These are phyloP conservation scores for Cercospora nicotianae DNA, from an alignment of 2,329 filamentous ascomycete genomes.

Conservation along the genomic window DNA sequence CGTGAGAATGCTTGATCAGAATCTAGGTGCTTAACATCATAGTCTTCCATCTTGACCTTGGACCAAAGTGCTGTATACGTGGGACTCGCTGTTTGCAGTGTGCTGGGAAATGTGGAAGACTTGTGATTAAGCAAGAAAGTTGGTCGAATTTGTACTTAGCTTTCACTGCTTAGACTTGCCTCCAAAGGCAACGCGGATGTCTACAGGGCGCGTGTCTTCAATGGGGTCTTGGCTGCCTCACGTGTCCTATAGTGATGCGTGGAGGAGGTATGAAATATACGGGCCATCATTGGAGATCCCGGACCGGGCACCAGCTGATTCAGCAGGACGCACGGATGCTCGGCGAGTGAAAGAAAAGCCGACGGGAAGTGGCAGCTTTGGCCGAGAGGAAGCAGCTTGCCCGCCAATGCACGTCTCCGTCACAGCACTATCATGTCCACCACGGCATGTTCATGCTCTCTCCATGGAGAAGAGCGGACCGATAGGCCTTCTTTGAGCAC, in stretches of 20 bases:
- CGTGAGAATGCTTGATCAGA: conserved; percentile 16
- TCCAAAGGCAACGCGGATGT: conserved; percentile 11
- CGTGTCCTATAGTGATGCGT: not conserved
- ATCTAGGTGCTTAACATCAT: conserved; percentile 28
- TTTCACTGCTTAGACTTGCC: conserved; percentile 2
- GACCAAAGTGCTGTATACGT: not conserved
- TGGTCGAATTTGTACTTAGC: not conserved
- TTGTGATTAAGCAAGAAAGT: not conserved
- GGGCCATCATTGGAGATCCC: not conserved
- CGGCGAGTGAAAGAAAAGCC: conserved; percentile 9
- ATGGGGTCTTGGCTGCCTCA: not conserved
- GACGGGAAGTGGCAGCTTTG: conserved; percentile 2
- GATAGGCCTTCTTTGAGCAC: not conserved
- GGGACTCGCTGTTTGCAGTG: not conserved
- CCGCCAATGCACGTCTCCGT: conserved; percentile 8
- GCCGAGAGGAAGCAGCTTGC: conserved; percentile 4
- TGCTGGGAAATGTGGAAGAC: not conserved
- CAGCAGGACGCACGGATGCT: conserved; percentile 1
- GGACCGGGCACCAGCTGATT: not conserved
- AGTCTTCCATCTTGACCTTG: conserved; percentile 20
- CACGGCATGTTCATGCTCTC: not conserved
- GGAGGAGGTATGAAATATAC: not conserved
- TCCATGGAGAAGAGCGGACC: not conserved
- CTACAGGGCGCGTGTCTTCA: conserved; percentile 1
- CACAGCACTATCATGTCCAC: conserved; percentile 3